phyloP scores from a whole-genome alignment of 2,329 filamentous ascomycete genomes.

The Arthroderma uncinatum region DNA sequence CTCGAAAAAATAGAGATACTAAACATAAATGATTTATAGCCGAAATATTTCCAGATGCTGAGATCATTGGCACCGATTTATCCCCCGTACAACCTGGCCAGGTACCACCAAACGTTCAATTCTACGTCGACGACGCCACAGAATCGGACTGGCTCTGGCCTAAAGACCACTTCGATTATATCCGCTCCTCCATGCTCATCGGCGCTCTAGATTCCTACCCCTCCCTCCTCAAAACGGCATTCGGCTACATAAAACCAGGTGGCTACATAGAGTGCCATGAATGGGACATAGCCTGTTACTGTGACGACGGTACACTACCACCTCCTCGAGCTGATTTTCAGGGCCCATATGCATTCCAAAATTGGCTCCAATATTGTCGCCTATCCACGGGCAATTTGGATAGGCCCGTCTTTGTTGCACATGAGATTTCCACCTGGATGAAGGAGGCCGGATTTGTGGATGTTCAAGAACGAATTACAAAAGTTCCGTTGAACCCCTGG shows the following conservation, averaged over 20 bases:
- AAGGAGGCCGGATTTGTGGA: slow-evolving; percentile 20
- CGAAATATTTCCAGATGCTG: slow-evolving; percentile 8
- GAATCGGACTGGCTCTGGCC: slow-evolving; percentile 50
- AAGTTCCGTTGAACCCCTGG: slow-evolving; percentile 22
- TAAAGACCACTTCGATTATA: slow-evolving; percentile 43
- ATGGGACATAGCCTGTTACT: slow-evolving; percentile 37
- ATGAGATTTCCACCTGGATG: slow-evolving; percentile 24
- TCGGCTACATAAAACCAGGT: slow-evolving; percentile 45
- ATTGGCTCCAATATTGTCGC: slow-evolving; percentile 37
- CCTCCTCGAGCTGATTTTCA: slow-evolving; percentile 31
- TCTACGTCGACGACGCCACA: slow-evolving; percentile 58
- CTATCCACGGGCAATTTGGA: slow-evolving; percentile 36
- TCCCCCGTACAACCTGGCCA: slow-evolving; percentile 55
- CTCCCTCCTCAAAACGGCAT: slow-evolving; percentile 43
- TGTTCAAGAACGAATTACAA: slow-evolving; percentile 14
- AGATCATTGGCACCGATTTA: slow-evolving; percentile 34
- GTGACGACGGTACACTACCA: slow-evolving; percentile 45
- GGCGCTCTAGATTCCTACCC: slow-evolving; percentile 49
- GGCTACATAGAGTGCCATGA: slow-evolving; percentile 41
- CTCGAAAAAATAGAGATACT: not conserved
- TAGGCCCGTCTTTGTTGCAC: slow-evolving; percentile 42
- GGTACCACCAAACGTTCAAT: slow-evolving; percentile 62
- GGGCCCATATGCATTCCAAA: slow-evolving; percentile 32
- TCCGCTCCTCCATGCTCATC: slow-evolving; percentile 49
- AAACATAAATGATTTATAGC: not conserved